These are phyloP conservation scores for Ploettnerulaceae sp. DNA, from an alignment of 2,329 filamentous ascomycete genomes.

Conservation along the genomic window DNA sequence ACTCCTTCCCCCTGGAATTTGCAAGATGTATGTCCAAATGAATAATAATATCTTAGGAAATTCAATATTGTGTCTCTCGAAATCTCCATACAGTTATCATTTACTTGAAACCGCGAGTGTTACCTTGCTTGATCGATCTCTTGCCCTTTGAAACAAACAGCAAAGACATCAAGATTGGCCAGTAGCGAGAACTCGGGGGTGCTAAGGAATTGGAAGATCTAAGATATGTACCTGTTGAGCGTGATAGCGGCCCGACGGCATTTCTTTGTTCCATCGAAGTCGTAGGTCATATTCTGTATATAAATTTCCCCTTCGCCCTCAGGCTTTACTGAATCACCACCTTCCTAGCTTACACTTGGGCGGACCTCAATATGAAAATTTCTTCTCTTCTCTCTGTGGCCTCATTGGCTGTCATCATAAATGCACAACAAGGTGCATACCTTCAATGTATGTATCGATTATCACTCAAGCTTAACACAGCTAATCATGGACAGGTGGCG, in stretches of 20 bases:
- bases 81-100: too few species aligned
- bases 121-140: neutral
- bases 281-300: too few species aligned
- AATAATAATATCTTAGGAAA: too few species aligned
- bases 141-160: neutral
- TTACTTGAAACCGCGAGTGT: neutral
- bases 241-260: neutral
- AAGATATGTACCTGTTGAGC: too few species aligned
- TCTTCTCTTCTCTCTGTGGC: constrained; percentile 6
- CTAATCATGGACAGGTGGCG: neutral
- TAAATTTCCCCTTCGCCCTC: neutral
- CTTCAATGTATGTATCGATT: constrained; percentile 8
- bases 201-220: neutral
- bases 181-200: neutral
- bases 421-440: constrained; percentile 11
- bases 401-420: constrained; percentile 3
- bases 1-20: too few species aligned
- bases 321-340: too few species aligned
- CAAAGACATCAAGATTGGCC: neutral
- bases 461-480: neutral
- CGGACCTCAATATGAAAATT: constrained; percentile 17
- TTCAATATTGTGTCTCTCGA: too few species aligned
- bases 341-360: too few species aligned
- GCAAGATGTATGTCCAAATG: too few species aligned
- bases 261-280: neutral